Evolutionary conservation across 2,329 filamentous ascomycete species (phyloP).

Genomic region (Pseudogymnoascus sp.): DNA sequence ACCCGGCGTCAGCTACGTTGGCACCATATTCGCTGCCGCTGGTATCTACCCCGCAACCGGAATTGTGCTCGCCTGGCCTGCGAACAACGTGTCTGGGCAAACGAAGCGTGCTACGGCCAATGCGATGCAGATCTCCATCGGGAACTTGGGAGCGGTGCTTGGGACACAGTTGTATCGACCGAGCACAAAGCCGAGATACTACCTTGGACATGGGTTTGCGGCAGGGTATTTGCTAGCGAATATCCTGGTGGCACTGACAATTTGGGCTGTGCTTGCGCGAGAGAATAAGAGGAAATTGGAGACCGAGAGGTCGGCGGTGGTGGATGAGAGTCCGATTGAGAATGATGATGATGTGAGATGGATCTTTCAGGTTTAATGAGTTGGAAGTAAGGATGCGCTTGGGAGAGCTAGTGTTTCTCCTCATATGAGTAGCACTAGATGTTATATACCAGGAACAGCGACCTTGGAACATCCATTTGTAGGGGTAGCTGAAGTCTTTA

Average conservation of each 20-base stretch:
- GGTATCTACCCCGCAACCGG: conserved; percentile 61
- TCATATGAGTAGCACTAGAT: not conserved
- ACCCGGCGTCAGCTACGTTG: conserved; percentile 51
- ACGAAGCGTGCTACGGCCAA: conserved; percentile 62
- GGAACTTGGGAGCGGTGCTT: conserved; percentile 59
- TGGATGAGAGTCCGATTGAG: conserved; percentile 41
- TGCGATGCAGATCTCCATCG: conserved; percentile 65
- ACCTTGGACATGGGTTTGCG: conserved; percentile 59
- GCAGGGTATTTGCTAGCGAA: conserved; percentile 56
- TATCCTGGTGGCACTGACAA: conserved; percentile 40
- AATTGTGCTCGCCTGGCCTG: conserved; percentile 59
- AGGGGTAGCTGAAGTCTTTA: not conserved
- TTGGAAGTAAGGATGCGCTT: not conserved
- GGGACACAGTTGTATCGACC: conserved; percentile 62
- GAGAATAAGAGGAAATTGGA: conserved; percentile 49
- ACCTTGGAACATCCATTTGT: not conserved
- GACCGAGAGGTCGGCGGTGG: conserved; percentile 43
- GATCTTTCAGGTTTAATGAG: conserved; percentile 41
- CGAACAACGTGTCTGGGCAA: conserved; percentile 63
- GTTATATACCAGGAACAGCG: not conserved
- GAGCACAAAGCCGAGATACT: conserved; percentile 51
- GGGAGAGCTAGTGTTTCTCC: not conserved
- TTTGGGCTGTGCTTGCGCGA: conserved; percentile 46
- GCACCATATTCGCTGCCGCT: conserved; percentile 54
- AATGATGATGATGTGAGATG: conserved; percentile 58